Conservation (phyloP, 805 yeast species). For the Wickerhamiella shivajii region DNA sequence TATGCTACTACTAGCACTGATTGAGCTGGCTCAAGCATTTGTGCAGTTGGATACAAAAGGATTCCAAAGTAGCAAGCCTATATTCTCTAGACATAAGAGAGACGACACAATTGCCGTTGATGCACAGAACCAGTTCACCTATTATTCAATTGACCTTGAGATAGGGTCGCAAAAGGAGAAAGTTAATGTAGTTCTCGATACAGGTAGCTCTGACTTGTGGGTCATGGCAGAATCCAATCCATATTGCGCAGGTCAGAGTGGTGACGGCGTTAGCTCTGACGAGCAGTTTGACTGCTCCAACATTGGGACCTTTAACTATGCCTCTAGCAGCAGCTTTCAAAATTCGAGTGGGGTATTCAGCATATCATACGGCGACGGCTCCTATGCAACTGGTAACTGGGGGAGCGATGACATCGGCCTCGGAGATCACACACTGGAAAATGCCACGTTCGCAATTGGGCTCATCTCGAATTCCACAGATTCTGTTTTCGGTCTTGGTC, state of each 20-base stretch:
- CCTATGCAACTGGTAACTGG: constrained; percentile 41
- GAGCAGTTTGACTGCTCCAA: constrained; percentile 7
- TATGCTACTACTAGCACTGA: too few relatives aligned
- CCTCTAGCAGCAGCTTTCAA: constrained; percentile 6
- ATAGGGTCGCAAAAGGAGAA: neutral
- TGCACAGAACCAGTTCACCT: constrained; percentile 11
- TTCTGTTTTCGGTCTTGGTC: constrained; percentile 35
- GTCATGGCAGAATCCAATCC: constrained; percentile 32
- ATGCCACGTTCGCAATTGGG: constrained; percentile 62
- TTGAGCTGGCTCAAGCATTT: too few relatives aligned
- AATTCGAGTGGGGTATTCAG: constrained; percentile 13
- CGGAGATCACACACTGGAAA: constrained; percentile 31
- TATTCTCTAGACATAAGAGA: too few relatives aligned
- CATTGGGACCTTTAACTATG: constrained; percentile 1
- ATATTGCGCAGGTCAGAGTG: constrained; percentile 18
- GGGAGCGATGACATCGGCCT: constrained; percentile 49
- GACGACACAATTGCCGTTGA: neutral
- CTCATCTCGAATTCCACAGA: constrained; percentile 45
- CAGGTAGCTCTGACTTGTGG: constrained; percentile 54
- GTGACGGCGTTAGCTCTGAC: neutral
- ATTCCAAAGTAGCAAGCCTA: too few relatives aligned
- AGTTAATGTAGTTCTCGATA: constrained; percentile 21
- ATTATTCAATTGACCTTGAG: constrained; percentile 6
- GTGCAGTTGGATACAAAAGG: too few relatives aligned
- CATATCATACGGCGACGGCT: constrained; percentile 29